Percentiles rank a stretch among this genome's conserved stretches.
phyloP scores from a whole-genome alignment of 208 protist genomes.

The Tetramitus jugosus region DNA sequence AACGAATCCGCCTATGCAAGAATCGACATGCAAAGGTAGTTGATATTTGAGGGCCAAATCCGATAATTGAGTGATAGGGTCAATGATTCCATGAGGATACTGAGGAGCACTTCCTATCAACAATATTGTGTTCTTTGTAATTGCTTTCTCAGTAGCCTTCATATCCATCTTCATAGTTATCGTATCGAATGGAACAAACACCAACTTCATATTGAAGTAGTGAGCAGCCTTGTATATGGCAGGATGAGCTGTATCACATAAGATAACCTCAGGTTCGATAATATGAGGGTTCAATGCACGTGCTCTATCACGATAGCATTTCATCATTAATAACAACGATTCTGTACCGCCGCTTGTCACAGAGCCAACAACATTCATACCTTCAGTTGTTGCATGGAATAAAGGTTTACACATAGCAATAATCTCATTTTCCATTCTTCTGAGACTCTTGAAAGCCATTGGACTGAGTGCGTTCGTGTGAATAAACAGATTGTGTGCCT shows the following conservation, averaged over 20 bases:
- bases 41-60: neutral
- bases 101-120: constrained; percentile 26
- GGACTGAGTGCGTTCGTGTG: neutral
- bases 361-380: neutral
- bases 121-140: constrained; percentile 25
- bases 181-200: neutral
- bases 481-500: neutral
- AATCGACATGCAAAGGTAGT: constrained; percentile 27
- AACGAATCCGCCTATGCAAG: constrained; percentile 30
- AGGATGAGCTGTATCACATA: neutral
- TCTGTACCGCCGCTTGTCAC: constrained; percentile 9
- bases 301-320: constrained; percentile 16
- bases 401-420: neutral
- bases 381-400: neutral
- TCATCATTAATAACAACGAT: neutral
- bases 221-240: neutral
- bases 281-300: neutral
- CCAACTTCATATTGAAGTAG: constrained; percentile 16
- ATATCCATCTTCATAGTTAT: neutral
- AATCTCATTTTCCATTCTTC: constrained; percentile 11
- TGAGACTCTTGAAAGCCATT: neutral
- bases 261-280: neutral
- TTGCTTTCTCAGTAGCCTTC: neutral
- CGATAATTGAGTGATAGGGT: constrained; percentile 22
- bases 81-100: constrained; percentile 28